These are phyloP conservation scores for Coffea eugenioides DNA, from an alignment of 257 asterid genomes.

Conservation along the genomic window DNA sequence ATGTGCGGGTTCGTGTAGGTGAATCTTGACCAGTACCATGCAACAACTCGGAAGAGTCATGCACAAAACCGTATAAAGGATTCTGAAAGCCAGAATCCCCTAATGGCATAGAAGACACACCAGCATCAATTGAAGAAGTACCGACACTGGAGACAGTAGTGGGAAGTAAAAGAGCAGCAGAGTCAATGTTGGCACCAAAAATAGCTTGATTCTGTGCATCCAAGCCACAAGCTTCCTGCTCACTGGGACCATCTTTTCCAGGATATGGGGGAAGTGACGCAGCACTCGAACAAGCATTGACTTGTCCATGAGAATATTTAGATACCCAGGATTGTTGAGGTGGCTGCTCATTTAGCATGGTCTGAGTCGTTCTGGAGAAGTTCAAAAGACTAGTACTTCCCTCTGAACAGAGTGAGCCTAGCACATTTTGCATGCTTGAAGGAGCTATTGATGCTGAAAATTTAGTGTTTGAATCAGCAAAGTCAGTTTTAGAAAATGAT, in stretches of 20 bases:
- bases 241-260: conserved; percentile 57
- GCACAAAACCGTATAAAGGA: conserved; percentile 62
- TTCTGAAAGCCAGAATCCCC: conserved; percentile 66
- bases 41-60: conserved; percentile 69
- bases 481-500: conserved; percentile 60
- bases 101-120: conserved; percentile 57
- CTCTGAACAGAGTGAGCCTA: conserved; percentile 66
- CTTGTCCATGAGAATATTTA: conserved; percentile 50
- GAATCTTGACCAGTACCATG: conserved; percentile 66
- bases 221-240: conserved; percentile 54
- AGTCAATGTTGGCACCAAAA: conserved; percentile 58
- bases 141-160: conserved; percentile 55
- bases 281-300: conserved; percentile 41
- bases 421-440: conserved; percentile 60
- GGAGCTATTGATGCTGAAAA: conserved; percentile 49
- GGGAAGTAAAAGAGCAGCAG: conserved; percentile 71
- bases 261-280: conserved; percentile 48
- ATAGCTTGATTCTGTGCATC: conserved; percentile 62
- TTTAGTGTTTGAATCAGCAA: conserved; percentile 46
- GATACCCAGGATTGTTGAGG: conserved; percentile 68
- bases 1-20: conserved; percentile 47
- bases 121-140: conserved; percentile 57
- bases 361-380: conserved; percentile 59
- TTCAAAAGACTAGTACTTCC: conserved; percentile 59
- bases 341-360: conserved; percentile 52